These are phyloP conservation scores for Penicillium atrosanguineum DNA, from an alignment of 495 filamentous ascomycete species.

Conservation along the genomic window DNA sequence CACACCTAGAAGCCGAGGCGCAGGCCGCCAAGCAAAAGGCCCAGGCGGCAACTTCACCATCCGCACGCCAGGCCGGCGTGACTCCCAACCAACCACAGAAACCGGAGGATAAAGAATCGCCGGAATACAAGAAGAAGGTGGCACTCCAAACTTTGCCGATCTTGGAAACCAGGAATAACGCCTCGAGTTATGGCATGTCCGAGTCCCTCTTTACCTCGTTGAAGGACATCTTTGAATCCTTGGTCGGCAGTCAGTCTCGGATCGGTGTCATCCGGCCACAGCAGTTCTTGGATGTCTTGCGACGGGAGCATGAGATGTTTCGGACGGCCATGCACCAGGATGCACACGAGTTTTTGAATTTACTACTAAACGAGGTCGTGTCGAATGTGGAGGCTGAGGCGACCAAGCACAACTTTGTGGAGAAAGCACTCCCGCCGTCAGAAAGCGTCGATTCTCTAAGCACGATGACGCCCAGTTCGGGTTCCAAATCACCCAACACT, in stretches of 20 bases:
- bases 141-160: slow-evolving; percentile 84
- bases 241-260: slow-evolving; percentile 76
- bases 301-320: slow-evolving; percentile 96
- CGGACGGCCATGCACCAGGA: slow-evolving; percentile 96
- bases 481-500: slow-evolving; percentile 47
- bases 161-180: slow-evolving; percentile 76
- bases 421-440: slow-evolving; percentile 35
- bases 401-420: slow-evolving; percentile 45
- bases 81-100: slow-evolving; percentile 61
- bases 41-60: slow-evolving; percentile 23
- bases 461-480: slow-evolving; percentile 43
- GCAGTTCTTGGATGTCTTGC: slow-evolving; percentile 89
- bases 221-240: slow-evolving; percentile 93
- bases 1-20: slow-evolving; percentile 42
- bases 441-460: slow-evolving; percentile 42
- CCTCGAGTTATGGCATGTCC: slow-evolving; percentile 81
- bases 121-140: slow-evolving; percentile 96
- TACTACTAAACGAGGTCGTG: slow-evolving; percentile 94
- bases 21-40: slow-evolving; percentile 45
- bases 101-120: slow-evolving; percentile 75
- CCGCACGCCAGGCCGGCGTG: slow-evolving; percentile 47
- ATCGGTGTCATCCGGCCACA: slow-evolving; percentile 91
- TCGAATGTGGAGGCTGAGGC: slow-evolving; percentile 86
- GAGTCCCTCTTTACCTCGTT: slow-evolving; percentile 92
- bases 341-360: slow-evolving; percentile 93